phyloP scores from a whole-genome alignment of 148 eudicot species.

The Euryodendron excelsum region DNA sequence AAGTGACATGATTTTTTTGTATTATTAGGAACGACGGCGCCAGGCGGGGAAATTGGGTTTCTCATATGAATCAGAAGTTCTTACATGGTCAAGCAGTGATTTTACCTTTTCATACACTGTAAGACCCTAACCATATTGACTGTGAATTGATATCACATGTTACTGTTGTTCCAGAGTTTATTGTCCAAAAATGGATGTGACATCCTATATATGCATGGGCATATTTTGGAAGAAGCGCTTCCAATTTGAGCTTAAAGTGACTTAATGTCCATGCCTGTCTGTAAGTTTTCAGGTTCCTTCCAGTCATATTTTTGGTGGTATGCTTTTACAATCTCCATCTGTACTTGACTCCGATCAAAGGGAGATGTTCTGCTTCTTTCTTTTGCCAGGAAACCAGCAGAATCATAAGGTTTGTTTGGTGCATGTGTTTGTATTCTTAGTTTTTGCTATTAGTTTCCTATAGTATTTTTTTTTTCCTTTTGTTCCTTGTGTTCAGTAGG shows the following conservation, averaged over 20 bases:
- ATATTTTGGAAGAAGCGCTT: background rate
- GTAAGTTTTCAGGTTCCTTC: slow-evolving; percentile 50
- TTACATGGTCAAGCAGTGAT: slow-evolving; percentile 72
- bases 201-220: background rate
- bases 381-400: slow-evolving; percentile 58
- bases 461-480: background rate
- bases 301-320: slow-evolving; percentile 57
- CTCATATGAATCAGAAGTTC: slow-evolving; percentile 80
- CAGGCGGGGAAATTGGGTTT: slow-evolving; percentile 65
- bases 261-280: background rate
- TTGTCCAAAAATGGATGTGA: background rate
- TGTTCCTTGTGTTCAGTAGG: background rate
- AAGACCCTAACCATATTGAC: slow-evolving; percentile 30
- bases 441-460: background rate
- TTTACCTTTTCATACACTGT: slow-evolving; percentile 70
- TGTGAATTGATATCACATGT: background rate
- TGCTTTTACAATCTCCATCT: slow-evolving; percentile 72
- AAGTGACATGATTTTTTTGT: background rate
- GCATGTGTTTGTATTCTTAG: background rate
- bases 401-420: slow-evolving; percentile 46
- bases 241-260: slow-evolving; percentile 5
- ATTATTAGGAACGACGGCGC: slow-evolving; percentile 61
- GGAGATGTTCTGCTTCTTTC: slow-evolving; percentile 70
- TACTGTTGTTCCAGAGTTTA: background rate
- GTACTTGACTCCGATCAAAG: slow-evolving; percentile 66